phyloP scores from a whole-genome alignment of 1,139 yeast species.

The Hyphopichia wangnamkhiaoensis region DNA sequence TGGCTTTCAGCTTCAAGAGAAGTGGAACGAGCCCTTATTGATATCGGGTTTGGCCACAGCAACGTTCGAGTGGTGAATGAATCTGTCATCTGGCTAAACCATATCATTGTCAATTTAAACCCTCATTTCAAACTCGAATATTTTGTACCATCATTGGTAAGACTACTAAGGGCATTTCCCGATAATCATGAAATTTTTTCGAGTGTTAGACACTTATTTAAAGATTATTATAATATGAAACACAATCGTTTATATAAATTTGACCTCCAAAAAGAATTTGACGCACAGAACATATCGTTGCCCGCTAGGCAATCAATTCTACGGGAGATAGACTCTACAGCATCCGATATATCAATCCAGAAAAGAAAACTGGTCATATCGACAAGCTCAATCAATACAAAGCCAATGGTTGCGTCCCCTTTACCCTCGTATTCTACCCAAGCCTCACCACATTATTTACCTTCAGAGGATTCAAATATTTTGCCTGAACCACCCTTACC shows the following conservation, averaged over 20 bases:
- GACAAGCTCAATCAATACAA: neutral
- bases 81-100: constrained; percentile 34
- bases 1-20: constrained; percentile 65
- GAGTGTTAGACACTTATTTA: constrained; percentile 22
- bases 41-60: constrained; percentile 51
- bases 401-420: neutral
- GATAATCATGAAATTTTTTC: constrained; percentile 15
- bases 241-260: constrained; percentile 32
- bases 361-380: neutral
- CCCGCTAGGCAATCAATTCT: constrained; percentile 29
- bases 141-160: constrained; percentile 28
- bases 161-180: constrained; percentile 11
- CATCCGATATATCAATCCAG: neutral
- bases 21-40: constrained; percentile 52
- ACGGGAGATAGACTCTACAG: constrained; percentile 25
- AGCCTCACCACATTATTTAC: neutral
- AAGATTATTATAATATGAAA: constrained; percentile 27
- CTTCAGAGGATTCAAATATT: neutral
- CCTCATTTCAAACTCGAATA: constrained; percentile 32
- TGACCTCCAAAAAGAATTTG: constrained; percentile 53
- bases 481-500: neutral
- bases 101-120: constrained; percentile 27
- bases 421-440: neutral
- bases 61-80: constrained; percentile 45
- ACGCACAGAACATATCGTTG: constrained; percentile 35